Conservation (phyloP, 179 eudicot species). For the Patellifolia procumbens region DNA sequence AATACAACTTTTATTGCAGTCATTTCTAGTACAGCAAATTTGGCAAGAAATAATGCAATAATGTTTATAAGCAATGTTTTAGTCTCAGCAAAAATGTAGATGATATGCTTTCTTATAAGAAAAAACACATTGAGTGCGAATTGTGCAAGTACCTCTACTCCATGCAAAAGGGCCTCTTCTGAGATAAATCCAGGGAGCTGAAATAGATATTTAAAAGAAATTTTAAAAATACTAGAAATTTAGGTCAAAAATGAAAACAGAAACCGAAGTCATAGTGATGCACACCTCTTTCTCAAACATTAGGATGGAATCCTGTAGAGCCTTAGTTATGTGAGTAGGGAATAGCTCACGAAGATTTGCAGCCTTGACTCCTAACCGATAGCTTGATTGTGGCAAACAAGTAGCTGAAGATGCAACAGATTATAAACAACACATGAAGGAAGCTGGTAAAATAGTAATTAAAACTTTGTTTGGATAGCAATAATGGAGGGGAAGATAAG, state of each 20-base stretch:
- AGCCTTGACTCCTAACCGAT: conserved; percentile 84
- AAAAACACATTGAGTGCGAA: background rate
- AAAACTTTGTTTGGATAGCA: no score
- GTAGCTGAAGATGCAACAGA: conserved; percentile 51
- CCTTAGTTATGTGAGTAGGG: conserved; percentile 68
- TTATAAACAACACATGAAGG: no score
- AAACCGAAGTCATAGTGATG: background rate
- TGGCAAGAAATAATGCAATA: background rate
- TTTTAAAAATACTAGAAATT: background rate
- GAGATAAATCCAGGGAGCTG: conserved; percentile 93
- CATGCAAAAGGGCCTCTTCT: conserved; percentile 75
- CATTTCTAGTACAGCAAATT: no score
- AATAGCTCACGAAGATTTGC: conserved; percentile 81
- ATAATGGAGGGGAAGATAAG: no score
- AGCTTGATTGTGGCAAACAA: conserved; percentile 78
- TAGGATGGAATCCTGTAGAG: conserved; percentile 74
- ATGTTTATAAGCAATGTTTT: background rate
- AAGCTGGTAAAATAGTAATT: background rate
- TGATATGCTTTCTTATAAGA: background rate
- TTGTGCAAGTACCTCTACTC: conserved; percentile 74
- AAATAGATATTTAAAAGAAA: conserved; percentile 9
- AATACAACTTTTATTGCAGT: background rate
- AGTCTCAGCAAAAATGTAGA: background rate
- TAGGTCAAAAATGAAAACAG: background rate
- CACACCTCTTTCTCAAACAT: conserved; percentile 81